A percentile compares a stretch with the other conserved stretches of the same genome.
These are phyloP conservation scores for Yamagishiella unicocca DNA, from an alignment of 139 green algal genomes.

Conservation along the genomic window DNA sequence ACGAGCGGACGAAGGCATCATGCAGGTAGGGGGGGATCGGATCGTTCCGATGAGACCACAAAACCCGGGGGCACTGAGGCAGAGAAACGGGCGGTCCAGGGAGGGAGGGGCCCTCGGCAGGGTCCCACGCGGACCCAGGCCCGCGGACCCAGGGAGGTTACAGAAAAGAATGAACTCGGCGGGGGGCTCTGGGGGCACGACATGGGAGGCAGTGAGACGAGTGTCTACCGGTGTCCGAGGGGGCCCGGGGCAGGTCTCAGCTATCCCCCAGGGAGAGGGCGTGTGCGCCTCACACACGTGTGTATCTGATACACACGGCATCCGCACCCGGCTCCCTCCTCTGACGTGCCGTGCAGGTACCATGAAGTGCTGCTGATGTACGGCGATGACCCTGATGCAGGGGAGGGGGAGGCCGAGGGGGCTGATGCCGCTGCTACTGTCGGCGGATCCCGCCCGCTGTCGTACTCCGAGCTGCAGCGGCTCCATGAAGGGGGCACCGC, in stretches of 20 bases:
- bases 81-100: neutral
- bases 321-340: neutral
- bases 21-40: neutral
- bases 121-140: neutral
- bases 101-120: neutral
- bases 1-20: neutral
- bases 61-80: too few relatives aligned
- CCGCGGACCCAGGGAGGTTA: too few relatives aligned
- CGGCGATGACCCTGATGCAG: neutral
- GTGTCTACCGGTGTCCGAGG: too few relatives aligned
- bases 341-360: neutral
- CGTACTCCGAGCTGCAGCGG: neutral
- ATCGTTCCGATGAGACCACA: too few relatives aligned
- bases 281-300: too few relatives aligned
- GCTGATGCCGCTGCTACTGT: neutral
- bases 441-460: neutral
- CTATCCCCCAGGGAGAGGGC: too few relatives aligned
- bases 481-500: neutral
- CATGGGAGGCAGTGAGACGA: too few relatives aligned
- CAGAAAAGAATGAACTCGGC: too few relatives aligned
- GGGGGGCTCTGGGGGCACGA: too few relatives aligned
- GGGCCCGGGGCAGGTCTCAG: too few relatives aligned
- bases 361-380: slow-evolving; percentile 2
- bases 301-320: neutral
- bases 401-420: neutral